Conservation (phyloP, 2,329 filamentous ascomycete species). For the Talaromyces sp. region DNA sequence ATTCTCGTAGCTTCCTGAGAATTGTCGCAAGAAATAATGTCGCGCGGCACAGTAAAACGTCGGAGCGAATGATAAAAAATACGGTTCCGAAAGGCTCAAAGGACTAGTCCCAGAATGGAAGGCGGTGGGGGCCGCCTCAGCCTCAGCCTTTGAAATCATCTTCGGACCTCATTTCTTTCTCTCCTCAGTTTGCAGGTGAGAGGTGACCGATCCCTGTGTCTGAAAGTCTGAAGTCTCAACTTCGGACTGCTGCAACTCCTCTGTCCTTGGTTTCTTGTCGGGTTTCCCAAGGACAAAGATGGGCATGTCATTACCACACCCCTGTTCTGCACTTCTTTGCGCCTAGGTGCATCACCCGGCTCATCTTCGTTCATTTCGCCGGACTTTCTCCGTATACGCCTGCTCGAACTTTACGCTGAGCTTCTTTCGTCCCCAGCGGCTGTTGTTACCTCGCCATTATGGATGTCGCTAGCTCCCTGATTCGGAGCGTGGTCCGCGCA, state of each 20-base stretch:
- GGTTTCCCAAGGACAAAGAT: conserved; percentile 6
- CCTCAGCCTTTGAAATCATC: not conserved
- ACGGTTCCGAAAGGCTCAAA: not conserved
- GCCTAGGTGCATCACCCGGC: conserved; percentile 2
- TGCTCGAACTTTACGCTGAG: not conserved
- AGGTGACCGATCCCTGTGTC: not conserved
- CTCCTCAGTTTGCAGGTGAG: not conserved
- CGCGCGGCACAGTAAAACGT: no score
- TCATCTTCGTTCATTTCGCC: not conserved
- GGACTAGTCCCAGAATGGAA: not conserved
- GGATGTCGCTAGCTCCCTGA: conserved; percentile 68
- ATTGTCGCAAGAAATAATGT: not conserved
- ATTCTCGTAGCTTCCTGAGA: not conserved
- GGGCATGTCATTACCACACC: conserved; percentile 8
- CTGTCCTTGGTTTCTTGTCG: not conserved
- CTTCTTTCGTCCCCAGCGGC: not conserved
- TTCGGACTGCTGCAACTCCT: not conserved
- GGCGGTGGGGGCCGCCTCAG: not conserved
- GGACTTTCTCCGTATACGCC: not conserved
- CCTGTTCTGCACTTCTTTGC: not conserved
- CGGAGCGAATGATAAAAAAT: not conserved
- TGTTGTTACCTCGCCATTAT: conserved; percentile 29
- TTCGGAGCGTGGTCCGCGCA: conserved; percentile 77
- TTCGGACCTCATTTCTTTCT: not conserved
- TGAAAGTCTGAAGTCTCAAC: not conserved